Conservation (phyloP, 2,329 filamentous ascomycete genomes). For the Penicillium sp. region DNA sequence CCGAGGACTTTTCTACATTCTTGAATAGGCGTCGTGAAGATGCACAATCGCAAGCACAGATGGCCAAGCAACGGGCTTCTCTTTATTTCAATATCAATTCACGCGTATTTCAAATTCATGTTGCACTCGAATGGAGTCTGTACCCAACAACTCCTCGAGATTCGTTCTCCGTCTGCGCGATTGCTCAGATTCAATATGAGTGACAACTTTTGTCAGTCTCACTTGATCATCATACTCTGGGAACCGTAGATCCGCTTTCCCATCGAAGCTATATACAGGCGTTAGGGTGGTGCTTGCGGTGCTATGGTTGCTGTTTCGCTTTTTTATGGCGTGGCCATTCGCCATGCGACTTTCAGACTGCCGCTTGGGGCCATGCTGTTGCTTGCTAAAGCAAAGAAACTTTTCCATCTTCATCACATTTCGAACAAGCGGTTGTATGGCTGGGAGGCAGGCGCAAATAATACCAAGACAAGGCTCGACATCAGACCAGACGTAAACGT, state of each 20-base stretch:
- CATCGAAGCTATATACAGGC: not conserved
- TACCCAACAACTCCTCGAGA: slow-evolving; percentile 7
- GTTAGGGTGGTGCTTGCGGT: not conserved
- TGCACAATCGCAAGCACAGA: not conserved
- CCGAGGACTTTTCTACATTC: too few species aligned
- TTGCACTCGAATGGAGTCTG: slow-evolving; percentile 7
- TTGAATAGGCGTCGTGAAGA: too few species aligned
- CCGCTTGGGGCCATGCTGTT: not conserved
- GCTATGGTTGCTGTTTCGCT: not conserved
- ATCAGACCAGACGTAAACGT: slow-evolving; percentile 15
- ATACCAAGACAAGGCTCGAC: slow-evolving; percentile 15
- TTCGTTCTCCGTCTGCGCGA: not conserved
- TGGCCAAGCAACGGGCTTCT: not conserved
- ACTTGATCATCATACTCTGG: not conserved
- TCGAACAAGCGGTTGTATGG: slow-evolving; percentile 19
- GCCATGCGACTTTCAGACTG: not conserved
- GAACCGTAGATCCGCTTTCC: not conserved
- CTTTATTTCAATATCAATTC: not conserved
- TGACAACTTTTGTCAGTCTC: slow-evolving; percentile 1
- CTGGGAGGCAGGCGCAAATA: slow-evolving; percentile 15
- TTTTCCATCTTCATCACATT: slow-evolving; percentile 9
- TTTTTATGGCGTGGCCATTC: not conserved
- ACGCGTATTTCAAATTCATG: slow-evolving; percentile 10
- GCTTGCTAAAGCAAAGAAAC: not conserved
- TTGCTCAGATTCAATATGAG: slow-evolving; percentile 2